Evolutionary conservation across 306 rosid species (phyloP), one percentile per base, ranked within the genome.

Genomic region (Carpinus fangiana): DNA sequence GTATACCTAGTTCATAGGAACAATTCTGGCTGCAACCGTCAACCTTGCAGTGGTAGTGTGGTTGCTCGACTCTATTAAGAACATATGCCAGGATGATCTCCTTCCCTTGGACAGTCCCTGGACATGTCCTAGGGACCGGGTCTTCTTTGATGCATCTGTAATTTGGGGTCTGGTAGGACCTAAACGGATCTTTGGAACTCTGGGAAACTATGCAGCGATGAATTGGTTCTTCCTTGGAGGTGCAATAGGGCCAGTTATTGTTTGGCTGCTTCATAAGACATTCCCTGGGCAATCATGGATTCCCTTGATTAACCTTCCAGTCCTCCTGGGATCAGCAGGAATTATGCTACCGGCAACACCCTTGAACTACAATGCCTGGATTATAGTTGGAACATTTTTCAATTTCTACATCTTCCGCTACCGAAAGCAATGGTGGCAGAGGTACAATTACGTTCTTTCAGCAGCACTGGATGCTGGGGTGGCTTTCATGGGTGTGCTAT

Each of bases 131-230:
- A 46, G 81, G 2, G 96, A 89, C 78, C 85, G 87, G 0, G 97
- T 93, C 20, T 93, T 93, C 85, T 93, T 93, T 43, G 96, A 90
- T 72, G 96, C 96, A 4, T 90, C 96, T 17, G 91, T 90, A 34
- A 93, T 93, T n/a, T 93, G 96, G 96, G 98, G 94, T 17, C 52
- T 93, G 72, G 97, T 88, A 2, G 97, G 97, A 75, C 97, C 97
- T 8, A 82, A 9, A 70, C 57, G 82, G 4, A 90, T 93, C 45
- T 93, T 91, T 74, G 94, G 94, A 17, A 23, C 82, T 5, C 64
- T 53, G 14, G 96, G 96, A 85, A 87, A 85, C 82, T 93, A 93
- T 77, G 43, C 51, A 7, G 78, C 87, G 67, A 84, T 89, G 91
- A 93, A 93, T 73, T 93, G 93, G 98, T 93, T 91, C 89, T 91